Conservation (phyloP, 2,329 filamentous ascomycete genomes). For the Fusarium stilboides region DNA sequence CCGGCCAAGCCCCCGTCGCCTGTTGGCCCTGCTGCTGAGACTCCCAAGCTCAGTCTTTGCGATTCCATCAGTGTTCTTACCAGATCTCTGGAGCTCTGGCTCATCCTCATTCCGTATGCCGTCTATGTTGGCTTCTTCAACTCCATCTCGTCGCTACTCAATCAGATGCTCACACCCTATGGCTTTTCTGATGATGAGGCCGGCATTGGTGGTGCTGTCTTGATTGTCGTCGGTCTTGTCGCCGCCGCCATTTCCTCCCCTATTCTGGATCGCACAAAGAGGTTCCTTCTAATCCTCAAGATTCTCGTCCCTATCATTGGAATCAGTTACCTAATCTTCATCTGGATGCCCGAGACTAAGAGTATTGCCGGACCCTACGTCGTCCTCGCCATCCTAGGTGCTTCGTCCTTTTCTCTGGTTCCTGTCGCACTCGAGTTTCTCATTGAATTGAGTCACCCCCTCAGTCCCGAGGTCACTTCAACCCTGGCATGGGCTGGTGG, state of each 20-base stretch:
- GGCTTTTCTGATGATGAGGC: slow-evolving; percentile 87
- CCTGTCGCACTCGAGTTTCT: slow-evolving; percentile 90
- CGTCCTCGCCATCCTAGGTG: slow-evolving; percentile 83
- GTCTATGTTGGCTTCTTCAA: slow-evolving; percentile 96
- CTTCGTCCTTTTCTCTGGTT: slow-evolving; percentile 83
- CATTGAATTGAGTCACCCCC: slow-evolving; percentile 88
- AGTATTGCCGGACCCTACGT: slow-evolving; percentile 79
- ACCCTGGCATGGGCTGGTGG: slow-evolving; percentile 90
- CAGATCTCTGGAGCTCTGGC: slow-evolving; percentile 79
- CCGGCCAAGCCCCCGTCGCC: slow-evolving; percentile 84
- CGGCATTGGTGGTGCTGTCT: slow-evolving; percentile 88
- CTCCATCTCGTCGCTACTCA: slow-evolving; percentile 86
- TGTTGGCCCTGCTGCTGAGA: slow-evolving; percentile 76
- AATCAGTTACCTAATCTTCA: slow-evolving; percentile 80
- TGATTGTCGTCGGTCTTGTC: slow-evolving; percentile 91
- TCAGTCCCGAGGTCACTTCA: slow-evolving; percentile 87
- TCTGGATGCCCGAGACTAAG: slow-evolving; percentile 79
- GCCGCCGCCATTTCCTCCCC: slow-evolving; percentile 83
- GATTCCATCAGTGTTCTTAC: slow-evolving; percentile 68
- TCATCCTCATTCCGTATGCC: slow-evolving; percentile 84
- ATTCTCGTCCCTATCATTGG: slow-evolving; percentile 81
- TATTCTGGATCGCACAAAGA: slow-evolving; percentile 87
- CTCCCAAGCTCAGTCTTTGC: slow-evolving; percentile 67
- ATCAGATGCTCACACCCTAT: slow-evolving; percentile 91
- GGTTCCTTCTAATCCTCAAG: slow-evolving; percentile 81